A percentile compares a stretch with the other conserved stretches of the same genome.
phyloP scores from a whole-genome alignment of 768 basidiomycete species.

The Leucosporidium creatinivorum region DNA sequence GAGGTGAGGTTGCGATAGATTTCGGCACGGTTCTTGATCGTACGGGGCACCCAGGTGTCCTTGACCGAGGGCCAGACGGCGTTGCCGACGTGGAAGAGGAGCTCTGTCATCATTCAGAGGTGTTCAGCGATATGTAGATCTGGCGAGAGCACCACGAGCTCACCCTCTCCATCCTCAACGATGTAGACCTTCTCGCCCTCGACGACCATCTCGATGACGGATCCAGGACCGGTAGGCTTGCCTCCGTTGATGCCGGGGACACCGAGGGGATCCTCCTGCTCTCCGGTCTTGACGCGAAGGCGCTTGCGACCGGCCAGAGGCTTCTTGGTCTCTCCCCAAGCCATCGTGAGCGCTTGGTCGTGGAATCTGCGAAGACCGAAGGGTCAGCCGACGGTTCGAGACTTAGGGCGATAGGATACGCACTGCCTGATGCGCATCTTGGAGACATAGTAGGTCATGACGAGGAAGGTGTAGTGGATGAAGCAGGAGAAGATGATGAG shows the following conservation, averaged over 20 bases:
- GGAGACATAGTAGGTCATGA: slow-evolving; percentile 68
- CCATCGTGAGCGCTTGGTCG: slow-evolving; percentile 57
- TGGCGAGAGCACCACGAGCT: background rate
- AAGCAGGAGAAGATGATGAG: slow-evolving; percentile 66
- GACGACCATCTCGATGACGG: slow-evolving; percentile 71
- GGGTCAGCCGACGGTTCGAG: background rate
- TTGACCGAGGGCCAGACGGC: slow-evolving; percentile 15
- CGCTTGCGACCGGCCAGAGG: slow-evolving; percentile 47
- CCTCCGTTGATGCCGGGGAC: slow-evolving; percentile 52
- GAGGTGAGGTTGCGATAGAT: background rate
- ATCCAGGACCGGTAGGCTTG: slow-evolving; percentile 42
- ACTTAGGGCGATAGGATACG: slow-evolving; percentile 36
- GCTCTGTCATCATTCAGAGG: background rate
- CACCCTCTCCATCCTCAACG: slow-evolving; percentile 27
- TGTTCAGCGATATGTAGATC: background rate
- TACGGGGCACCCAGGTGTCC: slow-evolving; percentile 25
- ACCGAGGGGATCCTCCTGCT: slow-evolving; percentile 47
- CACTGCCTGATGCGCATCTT: slow-evolving; percentile 59
- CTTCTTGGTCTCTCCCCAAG: slow-evolving; percentile 66
- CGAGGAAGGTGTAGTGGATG: slow-evolving; percentile 73
- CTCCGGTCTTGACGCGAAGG: slow-evolving; percentile 49
- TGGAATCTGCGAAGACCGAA: slow-evolving; percentile 15
- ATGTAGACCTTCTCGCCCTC: slow-evolving; percentile 66
- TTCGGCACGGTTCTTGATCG: background rate
- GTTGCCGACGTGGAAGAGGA: slow-evolving; percentile 9